Base-by-base conservation (phyloP, 139 green algal species). In the Volvox africanus region DNA sequence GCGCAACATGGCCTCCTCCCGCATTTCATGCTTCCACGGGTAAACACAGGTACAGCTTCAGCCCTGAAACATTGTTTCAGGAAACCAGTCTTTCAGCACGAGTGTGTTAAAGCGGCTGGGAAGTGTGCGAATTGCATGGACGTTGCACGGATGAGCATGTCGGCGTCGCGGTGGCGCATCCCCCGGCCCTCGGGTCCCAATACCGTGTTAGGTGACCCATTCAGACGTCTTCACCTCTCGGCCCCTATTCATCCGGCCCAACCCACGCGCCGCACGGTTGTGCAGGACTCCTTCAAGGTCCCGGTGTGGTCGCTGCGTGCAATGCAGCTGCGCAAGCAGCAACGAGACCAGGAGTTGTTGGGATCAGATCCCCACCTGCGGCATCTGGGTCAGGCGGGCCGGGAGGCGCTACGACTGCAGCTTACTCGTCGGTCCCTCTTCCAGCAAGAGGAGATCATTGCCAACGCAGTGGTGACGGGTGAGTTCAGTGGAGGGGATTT, bases 361-460 rank as follows among this genome's bases (percentile, higher is more conserved):
- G 85, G 69, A 14, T 55, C 55, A 50, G 85, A 89, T 50, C 69
- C 69, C 69, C 69, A 71, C 37, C 76, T 89, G 33, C 50, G 55
- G 26, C 32, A 71, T 44, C 88, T 87, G 88, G 79, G 77, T 22
- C 78, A 87, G 78, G 79, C 88, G 1, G 80, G 79, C n/a, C 61
- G 80, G 61, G 80, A 91, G 20, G 80, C 80, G 88, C 88, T 91
- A 32, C 88, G 77, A 22, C 55, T 82, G 67, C 88, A 35, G 35
- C 65, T 88, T 6, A 79, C 81, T 16, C 62, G 50, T 37, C 84
- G 89, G 61, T 89, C 81, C 55, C 67, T 92, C 14, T 62, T 92
- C 30, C 89, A 92, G 89, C 89, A 92, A 82, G 78, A 92, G 81
- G 81, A 92, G 81, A 89, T 92, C 89, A 87, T 92, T 35, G 89